Conservation (phyloP, 345 rosid genomes). For the Dovyalis caffra region DNA sequence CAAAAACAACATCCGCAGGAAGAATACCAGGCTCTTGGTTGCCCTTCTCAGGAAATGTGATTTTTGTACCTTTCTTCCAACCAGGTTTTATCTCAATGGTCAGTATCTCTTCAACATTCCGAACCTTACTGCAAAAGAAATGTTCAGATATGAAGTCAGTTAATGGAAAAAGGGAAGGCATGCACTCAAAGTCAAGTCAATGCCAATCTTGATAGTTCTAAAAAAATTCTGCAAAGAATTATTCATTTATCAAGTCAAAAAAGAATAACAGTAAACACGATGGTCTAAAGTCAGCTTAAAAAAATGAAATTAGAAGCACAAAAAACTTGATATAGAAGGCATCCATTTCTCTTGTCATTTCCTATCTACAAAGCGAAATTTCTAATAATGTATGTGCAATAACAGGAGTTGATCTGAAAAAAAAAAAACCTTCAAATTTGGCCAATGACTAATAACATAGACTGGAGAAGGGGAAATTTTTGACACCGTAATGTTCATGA, state of each 20-base stretch:
- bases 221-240: background rate
- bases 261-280: too few relatives aligned
- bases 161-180: constrained; percentile 2
- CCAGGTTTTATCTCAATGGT: constrained; percentile 89
- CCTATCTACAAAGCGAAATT: background rate
- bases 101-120: constrained; percentile 67
- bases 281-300: too few relatives aligned
- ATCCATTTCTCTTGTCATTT: too few relatives aligned
- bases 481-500: background rate
- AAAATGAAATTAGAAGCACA: too few relatives aligned
- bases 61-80: constrained; percentile 96
- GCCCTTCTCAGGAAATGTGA: constrained; percentile 86
- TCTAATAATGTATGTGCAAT: background rate
- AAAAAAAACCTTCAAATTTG: background rate
- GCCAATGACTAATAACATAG: background rate
- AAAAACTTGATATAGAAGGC: background rate
- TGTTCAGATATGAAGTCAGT: constrained; percentile 16
- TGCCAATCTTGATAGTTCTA: background rate
- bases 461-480: background rate
- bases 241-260: too few relatives aligned
- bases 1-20: constrained; percentile 76
- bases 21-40: constrained; percentile 75
- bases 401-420: background rate
- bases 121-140: constrained; percentile 50
- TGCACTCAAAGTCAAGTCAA: background rate